Evolutionary conservation across 148 eudicot species (phyloP), one percentile per base, ranked within the genome.

Genomic region (Polygonum maritimum): DNA sequence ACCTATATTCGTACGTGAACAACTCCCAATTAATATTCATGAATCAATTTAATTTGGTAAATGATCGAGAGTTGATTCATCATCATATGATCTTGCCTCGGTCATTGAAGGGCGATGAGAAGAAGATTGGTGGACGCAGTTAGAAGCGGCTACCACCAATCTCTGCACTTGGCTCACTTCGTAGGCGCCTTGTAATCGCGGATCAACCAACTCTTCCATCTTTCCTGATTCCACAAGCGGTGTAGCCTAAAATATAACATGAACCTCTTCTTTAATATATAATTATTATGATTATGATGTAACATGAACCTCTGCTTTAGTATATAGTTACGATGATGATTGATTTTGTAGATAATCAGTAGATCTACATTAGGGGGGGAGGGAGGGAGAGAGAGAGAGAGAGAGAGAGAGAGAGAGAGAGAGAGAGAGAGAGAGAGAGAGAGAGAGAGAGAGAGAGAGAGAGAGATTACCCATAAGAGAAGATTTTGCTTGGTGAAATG

Each of bases 61-160:
- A n/a, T 19, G 31, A 18, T 18, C 2, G 10, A 22, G 67, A 26
- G 6, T 49, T 14, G n/a, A 14, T 49, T 49, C 6, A 26, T 26
- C 31, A 26, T 26, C 31, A 26, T 16, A n/a, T 63, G 1, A 63
- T 63, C 69, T 63, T 63, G 38, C 98, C 91, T 93, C 92, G 5
- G 84, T 88, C 97, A 92, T 92, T 5, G 97, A 87, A 40, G 98
- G 98, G 55, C 98, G 88, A 84, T 79, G 89, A 26, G 85, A 78
- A 38, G 93, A 82, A 72, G 89, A 82, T 80, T 92, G 98, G 71
- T 91, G 82, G 4, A 94, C 92, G 41, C 98, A 94, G 78, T 84
- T 88, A 48, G 96, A 90, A 79, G 97, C 97, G 2, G 91, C 84
- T 77, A 89, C 85, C 33, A 89, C 81, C 38, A 94, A 62, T 70